Evolutionary conservation across 495 filamentous ascomycete species (phyloP).

Genomic region (Patellaria atrata): DNA sequence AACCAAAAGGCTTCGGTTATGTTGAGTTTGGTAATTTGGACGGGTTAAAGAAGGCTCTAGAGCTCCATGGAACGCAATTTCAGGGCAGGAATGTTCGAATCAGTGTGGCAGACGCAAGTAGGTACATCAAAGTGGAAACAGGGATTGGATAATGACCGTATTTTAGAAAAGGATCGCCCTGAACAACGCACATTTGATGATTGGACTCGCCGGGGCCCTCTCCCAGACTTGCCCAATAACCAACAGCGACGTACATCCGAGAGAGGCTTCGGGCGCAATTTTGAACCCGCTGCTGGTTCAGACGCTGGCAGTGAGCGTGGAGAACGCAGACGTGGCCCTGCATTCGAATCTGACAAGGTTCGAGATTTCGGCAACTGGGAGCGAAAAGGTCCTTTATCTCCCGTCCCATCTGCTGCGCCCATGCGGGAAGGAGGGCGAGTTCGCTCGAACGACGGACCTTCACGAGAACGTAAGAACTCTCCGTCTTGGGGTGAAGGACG

Average conservation of each 20-base stretch:
- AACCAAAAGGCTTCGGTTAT: conserved; percentile 96
- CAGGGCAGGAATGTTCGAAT: conserved; percentile 77
- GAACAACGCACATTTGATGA: conserved; percentile 54
- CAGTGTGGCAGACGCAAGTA: conserved; percentile 77
- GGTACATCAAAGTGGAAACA: conserved; percentile 22
- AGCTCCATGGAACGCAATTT: conserved; percentile 62
- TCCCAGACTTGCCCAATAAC: conserved; percentile 48
- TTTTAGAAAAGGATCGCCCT: conserved; percentile 58
- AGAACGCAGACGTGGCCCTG: conserved; percentile 26
- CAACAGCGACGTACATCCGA: conserved; percentile 36
- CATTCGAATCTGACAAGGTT: conserved; percentile 54
- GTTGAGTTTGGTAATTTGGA: conserved; percentile 83
- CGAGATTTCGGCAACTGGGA: conserved; percentile 91
- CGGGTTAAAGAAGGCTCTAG: conserved; percentile 81
- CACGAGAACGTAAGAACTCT: conserved; percentile 49
- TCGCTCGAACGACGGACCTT: conserved; percentile 46
- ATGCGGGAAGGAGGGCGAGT: conserved; percentile 56
- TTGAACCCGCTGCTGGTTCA: conserved; percentile 24
- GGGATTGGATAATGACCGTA: conserved; percentile 21
- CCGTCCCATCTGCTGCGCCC: conserved; percentile 41
- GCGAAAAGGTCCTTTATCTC: conserved; percentile 80
- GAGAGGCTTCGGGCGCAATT: conserved; percentile 26
- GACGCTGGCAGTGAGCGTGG: conserved; percentile 37
- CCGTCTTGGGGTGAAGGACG: conserved; percentile 81
- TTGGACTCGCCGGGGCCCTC: conserved; percentile 83